Conservation (phyloP, 2,329 filamentous ascomycete species). For the Diaporthe caulivora region DNA sequence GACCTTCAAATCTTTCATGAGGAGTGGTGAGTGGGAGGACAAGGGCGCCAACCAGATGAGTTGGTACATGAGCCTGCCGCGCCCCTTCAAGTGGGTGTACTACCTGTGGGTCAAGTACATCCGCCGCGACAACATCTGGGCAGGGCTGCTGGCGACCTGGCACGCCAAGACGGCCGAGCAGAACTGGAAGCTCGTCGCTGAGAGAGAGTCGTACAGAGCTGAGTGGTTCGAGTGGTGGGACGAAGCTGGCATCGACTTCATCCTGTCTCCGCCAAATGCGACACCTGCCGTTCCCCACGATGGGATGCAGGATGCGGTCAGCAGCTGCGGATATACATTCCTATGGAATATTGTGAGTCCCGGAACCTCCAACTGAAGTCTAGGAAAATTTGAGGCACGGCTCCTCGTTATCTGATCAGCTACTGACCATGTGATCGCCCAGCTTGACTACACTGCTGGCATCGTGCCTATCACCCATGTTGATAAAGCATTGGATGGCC, state of each 20-base stretch:
- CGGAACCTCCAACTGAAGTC: not conserved
- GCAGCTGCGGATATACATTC: slow-evolving; percentile 93
- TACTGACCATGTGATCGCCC: slow-evolving; percentile 36
- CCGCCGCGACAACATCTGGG: slow-evolving; percentile 81
- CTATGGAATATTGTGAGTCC: slow-evolving; percentile 84
- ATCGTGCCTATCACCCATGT: slow-evolving; percentile 90
- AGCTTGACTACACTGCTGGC: slow-evolving; percentile 88
- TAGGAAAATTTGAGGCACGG: not conserved
- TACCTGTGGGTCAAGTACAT: slow-evolving; percentile 92
- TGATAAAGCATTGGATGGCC: slow-evolving; percentile 74
- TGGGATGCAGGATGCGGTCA: slow-evolving; percentile 87
- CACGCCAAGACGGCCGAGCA: slow-evolving; percentile 79
- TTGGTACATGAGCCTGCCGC: slow-evolving; percentile 78
- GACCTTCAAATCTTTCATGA: slow-evolving; percentile 83
- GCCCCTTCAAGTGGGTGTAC: slow-evolving; percentile 84
- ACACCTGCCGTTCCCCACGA: slow-evolving; percentile 90
- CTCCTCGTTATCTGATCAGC: not conserved
- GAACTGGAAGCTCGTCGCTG: slow-evolving; percentile 84
- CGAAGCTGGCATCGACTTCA: slow-evolving; percentile 77
- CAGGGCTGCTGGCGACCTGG: slow-evolving; percentile 80
- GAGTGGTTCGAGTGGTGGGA: slow-evolving; percentile 91
- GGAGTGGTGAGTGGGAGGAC: slow-evolving; percentile 83
- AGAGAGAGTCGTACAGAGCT: slow-evolving; percentile 82
- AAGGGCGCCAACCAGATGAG: slow-evolving; percentile 81
- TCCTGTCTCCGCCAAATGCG: slow-evolving; percentile 88